Conservation (phyloP, 495 filamentous ascomycete genomes). For the Penicillium pancosmium region DNA sequence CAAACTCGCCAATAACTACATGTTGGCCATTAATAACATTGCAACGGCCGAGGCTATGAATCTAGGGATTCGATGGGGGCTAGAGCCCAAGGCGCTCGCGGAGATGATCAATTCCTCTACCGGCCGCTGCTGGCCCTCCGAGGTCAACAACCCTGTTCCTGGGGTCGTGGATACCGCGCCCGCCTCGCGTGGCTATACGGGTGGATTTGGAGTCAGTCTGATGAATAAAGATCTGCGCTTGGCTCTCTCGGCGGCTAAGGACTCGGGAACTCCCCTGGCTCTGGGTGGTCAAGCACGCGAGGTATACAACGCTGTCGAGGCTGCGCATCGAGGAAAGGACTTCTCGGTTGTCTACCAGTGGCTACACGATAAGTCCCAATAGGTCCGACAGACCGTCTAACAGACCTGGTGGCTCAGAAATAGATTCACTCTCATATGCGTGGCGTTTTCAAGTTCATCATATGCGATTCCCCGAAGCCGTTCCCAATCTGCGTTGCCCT, state of each 20-base stretch:
- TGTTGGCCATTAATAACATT: slow-evolving; percentile 90
- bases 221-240: slow-evolving; percentile 84
- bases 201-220: slow-evolving; percentile 80
- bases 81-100: slow-evolving; percentile 77
- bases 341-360: slow-evolving; percentile 86
- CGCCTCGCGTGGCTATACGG: slow-evolving; percentile 71
- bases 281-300: slow-evolving; percentile 64
- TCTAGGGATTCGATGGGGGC: slow-evolving; percentile 79
- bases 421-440: too few relatives aligned
- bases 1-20: slow-evolving; percentile 93
- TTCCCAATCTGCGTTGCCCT: too few relatives aligned
- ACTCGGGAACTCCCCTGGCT: slow-evolving; percentile 66
- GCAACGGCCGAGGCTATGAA: slow-evolving; percentile 94
- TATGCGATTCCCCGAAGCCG: too few relatives aligned
- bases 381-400: too few relatives aligned
- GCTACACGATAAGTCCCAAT: slow-evolving; percentile 48
- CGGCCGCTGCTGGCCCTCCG: slow-evolving; percentile 88
- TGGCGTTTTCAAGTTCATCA: too few relatives aligned
- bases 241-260: slow-evolving; percentile 71
- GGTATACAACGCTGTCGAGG: slow-evolving; percentile 68
- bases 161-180: slow-evolving; percentile 77
- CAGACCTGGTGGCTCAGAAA: too few relatives aligned
- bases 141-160: slow-evolving; percentile 90
- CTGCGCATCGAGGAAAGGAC: slow-evolving; percentile 68
- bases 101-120: slow-evolving; percentile 84